Base-by-base conservation (phyloP, 176 grass and related monocot species). In the Saccharum spontaneum region DNA sequence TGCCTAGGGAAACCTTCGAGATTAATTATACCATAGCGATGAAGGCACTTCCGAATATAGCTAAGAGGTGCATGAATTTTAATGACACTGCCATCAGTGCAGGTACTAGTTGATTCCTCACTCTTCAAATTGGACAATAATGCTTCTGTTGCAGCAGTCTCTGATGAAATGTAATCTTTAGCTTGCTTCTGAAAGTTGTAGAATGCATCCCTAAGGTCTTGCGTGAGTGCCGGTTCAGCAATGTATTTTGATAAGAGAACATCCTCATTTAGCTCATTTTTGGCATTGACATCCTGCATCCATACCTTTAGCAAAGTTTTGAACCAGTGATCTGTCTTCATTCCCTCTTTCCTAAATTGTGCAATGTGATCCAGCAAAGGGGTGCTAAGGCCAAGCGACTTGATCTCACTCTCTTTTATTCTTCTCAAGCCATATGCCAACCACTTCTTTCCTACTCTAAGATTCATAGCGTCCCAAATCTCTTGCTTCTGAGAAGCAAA, bases 241-340 rank as follows among this genome's bases (percentile, higher is more conserved):
- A 95, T 94, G 79, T 98, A 94, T 89, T 98, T 95, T 38, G 93
- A 95, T 65, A 98, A 90, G 71, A 98, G 82, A 36, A 90, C 65
- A 67, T 92, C 60, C 81, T 95, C 93, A 79, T 87, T 90, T 75
- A 69, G 64, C 93, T 92, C 87, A 24, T 81, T 54, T 90, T 90
- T 93, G 41, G 87, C 89, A 92, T 90, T 92, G 80, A 93, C 65
- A 63, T 93, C 89, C 83, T 98, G 85, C 90, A 98, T 89, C 96
- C 96, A 98, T 64, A 95, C 85, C 81, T 95, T 98, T 10, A 98
- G 87, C 22, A 95, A 82, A 49, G 91, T 90, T 86, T 98, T 98
- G 85, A 90, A 95, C 93, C 96, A 98, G 86, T 98, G 93, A 64
- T 98, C 96, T 68, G 96, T 95, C 89, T 92, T 87, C 96, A 98